These are phyloP conservation scores for Kazachstania sp. DNA, from an alignment of 1,139 yeast species.

Conservation along the genomic window DNA sequence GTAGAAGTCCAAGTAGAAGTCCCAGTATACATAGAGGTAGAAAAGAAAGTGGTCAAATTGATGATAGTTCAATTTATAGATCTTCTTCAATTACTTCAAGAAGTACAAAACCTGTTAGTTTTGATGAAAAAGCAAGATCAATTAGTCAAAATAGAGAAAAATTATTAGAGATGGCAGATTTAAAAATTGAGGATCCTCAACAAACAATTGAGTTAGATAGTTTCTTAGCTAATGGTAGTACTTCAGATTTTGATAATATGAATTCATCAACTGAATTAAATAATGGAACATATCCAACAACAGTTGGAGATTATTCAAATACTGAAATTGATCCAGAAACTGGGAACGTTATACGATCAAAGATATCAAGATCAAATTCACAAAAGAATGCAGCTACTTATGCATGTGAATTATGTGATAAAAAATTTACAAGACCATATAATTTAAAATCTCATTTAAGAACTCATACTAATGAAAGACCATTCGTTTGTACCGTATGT, in stretches of 20 bases:
- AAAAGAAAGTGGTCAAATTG: background rate
- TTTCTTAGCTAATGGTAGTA: background rate
- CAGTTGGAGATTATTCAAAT: background rate
- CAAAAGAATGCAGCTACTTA: constrained; percentile 70
- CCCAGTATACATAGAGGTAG: constrained; percentile 1
- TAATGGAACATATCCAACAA: background rate
- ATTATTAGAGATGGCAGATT: constrained; percentile 50
- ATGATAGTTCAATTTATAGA: constrained; percentile 2
- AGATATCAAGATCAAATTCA: background rate
- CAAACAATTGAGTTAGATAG: background rate
- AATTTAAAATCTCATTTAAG: constrained; percentile 84
- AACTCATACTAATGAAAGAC: constrained; percentile 92
- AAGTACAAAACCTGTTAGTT: constrained; percentile 12
- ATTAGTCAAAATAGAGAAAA: constrained; percentile 42
- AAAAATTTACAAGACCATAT: constrained; percentile 83
- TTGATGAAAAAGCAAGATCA: constrained; percentile 31
- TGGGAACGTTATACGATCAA: background rate
- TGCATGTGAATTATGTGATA: constrained; percentile 79
- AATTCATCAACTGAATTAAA: background rate
- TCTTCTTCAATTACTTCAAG: background rate
- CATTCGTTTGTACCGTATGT: constrained; percentile 77
- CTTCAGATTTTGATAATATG: too few relatives aligned
- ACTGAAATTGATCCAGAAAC: background rate
- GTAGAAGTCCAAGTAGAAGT: constrained; percentile 5
- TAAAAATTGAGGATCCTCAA: constrained; percentile 25